Percentiles rank a stretch among this genome's conserved stretches.
Conservation (phyloP, 1,284 basidiomycete genomes). For the Ganoderma sp. region DNA sequence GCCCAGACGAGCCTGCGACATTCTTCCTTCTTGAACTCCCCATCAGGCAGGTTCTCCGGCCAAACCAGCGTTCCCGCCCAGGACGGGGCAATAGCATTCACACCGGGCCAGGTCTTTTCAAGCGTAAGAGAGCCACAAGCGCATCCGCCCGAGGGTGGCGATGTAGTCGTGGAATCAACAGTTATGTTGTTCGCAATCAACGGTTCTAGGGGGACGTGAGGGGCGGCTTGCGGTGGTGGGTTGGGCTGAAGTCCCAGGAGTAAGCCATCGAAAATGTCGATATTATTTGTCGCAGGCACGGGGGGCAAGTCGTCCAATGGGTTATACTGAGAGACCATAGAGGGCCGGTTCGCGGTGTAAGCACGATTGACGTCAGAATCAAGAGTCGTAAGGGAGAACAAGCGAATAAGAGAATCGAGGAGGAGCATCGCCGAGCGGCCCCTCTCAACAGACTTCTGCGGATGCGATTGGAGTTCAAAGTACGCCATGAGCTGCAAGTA, state of each 20-base stretch:
- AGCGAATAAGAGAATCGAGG: slow-evolving; percentile 26
- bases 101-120: slow-evolving; percentile 52
- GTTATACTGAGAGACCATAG: slow-evolving; percentile 39
- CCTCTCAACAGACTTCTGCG: slow-evolving; percentile 15
- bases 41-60: slow-evolving; percentile 59
- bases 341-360: slow-evolving; percentile 45
- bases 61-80: slow-evolving; percentile 71
- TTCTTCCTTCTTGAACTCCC: slow-evolving; percentile 70
- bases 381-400: slow-evolving; percentile 36
- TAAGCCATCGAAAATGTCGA: neutral
- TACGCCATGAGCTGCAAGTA: slow-evolving; percentile 25
- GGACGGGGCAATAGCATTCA: slow-evolving; percentile 59
- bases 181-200: slow-evolving; percentile 3
- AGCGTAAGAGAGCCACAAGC: slow-evolving; percentile 61
- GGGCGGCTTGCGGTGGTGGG: neutral
- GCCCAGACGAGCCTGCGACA: slow-evolving; percentile 77
- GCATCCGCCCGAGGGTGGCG: slow-evolving; percentile 7
- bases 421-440: slow-evolving; percentile 21
- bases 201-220: neutral
- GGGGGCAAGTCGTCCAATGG: neutral
- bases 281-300: neutral
- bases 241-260: neutral
- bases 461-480: slow-evolving; percentile 29
- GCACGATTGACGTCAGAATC: slow-evolving; percentile 49
- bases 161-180: neutral